Conservation (phyloP, 2,329 filamentous ascomycete species). For the Clarireedia paspali region DNA sequence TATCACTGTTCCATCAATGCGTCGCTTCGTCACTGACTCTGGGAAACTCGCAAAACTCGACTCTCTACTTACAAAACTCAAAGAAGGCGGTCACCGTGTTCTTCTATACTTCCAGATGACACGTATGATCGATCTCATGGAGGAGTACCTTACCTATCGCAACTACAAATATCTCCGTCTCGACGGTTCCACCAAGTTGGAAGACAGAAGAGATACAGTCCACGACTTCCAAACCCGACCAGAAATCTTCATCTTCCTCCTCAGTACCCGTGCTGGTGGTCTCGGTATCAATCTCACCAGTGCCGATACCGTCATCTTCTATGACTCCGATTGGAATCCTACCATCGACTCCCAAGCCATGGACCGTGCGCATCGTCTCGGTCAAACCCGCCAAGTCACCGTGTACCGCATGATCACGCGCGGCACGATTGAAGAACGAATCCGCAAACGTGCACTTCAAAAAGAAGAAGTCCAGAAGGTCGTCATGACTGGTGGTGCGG, state of each 20-base stretch:
- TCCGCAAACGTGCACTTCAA: constrained; percentile 90
- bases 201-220: constrained; percentile 93
- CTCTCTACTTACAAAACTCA: constrained; percentile 77
- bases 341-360: constrained; percentile 98
- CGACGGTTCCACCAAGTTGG: constrained; percentile 93
- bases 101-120: constrained; percentile 99
- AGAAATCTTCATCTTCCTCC: constrained; percentile 93
- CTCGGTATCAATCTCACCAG: constrained; percentile 95
- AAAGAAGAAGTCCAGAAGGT: constrained; percentile 99
- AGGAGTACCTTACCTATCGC: constrained; percentile 96
- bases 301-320: constrained; percentile 98
- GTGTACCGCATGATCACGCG: constrained; percentile 97
- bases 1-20: constrained; percentile 92
- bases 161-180: constrained; percentile 98
- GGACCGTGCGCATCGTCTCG: constrained; percentile 96
- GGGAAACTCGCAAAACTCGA: constrained; percentile 93
- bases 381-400: constrained; percentile 90
- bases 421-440: constrained; percentile 95
- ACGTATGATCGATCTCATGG: constrained; percentile 98
- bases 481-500: constrained; percentile 81
- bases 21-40: constrained; percentile 92
- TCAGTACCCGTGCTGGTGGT: constrained; percentile 94
- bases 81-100: constrained; percentile 87
- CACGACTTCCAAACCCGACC: constrained; percentile 91
- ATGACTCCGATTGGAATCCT: constrained; percentile 98